phyloP scores from a whole-genome alignment of 1,284 basidiomycete species.

The Golubevia sp. region DNA sequence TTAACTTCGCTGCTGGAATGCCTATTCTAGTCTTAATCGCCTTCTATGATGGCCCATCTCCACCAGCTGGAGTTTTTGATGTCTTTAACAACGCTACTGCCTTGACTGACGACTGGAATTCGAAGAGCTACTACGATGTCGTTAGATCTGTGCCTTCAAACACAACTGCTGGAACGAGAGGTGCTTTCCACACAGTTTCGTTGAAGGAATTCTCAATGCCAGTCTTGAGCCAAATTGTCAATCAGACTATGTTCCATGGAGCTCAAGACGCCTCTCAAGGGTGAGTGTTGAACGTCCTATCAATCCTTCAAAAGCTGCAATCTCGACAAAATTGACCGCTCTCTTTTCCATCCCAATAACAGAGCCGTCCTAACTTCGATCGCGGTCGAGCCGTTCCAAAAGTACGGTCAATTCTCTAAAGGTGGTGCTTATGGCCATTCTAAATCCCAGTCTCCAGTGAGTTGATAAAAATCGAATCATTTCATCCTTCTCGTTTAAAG shows the following conservation, averaged over 20 bases:
- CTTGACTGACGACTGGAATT: slow-evolving; percentile 33
- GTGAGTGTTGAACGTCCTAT: no score
- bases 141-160: slow-evolving; percentile 25
- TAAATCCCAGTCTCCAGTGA: slow-evolving; percentile 9
- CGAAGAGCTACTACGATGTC: slow-evolving; percentile 18
- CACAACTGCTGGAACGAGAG: slow-evolving; percentile 19
- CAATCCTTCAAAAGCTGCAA: no score
- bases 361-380: slow-evolving; percentile 34
- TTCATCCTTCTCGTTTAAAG: background rate
- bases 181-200: slow-evolving; percentile 35
- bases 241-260: slow-evolving; percentile 25
- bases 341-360: no score
- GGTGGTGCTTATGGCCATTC: slow-evolving; percentile 22
- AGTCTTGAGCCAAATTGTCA: slow-evolving; percentile 29
- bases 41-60: slow-evolving; percentile 30
- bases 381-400: slow-evolving; percentile 43
- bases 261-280: slow-evolving; percentile 8
- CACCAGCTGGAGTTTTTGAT: slow-evolving; percentile 18
- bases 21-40: slow-evolving; percentile 21
- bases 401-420: slow-evolving; percentile 2
- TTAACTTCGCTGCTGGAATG: slow-evolving; percentile 5
- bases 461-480: background rate
- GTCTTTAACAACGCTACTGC: slow-evolving; percentile 11
- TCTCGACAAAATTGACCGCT: no score
- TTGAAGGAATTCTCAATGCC: slow-evolving; percentile 26